Conservation (phyloP, 345 rosid genomes). For the Brassica juncea region DNA sequence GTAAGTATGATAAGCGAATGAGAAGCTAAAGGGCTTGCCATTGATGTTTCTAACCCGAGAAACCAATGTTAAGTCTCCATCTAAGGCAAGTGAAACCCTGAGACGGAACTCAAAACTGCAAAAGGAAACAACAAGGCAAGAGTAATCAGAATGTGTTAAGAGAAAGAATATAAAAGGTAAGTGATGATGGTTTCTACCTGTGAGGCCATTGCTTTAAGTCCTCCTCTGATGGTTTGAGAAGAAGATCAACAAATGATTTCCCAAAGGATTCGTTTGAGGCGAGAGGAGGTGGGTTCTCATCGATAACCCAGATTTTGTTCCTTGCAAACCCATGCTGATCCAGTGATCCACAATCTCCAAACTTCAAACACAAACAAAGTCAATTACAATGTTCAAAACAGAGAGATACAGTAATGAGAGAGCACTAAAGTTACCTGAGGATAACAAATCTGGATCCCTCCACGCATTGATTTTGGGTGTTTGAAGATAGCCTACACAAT, state of each 20-base stretch:
- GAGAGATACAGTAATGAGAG: neutral
- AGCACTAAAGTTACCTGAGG: conserved; percentile 63
- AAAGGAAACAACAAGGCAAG: neutral
- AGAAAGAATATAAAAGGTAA: neutral
- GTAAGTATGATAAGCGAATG: conserved; percentile 80
- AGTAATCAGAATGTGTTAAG: neutral
- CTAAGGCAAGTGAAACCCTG: conserved; percentile 61
- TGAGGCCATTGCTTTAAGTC: conserved; percentile 85
- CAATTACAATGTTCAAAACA: neutral
- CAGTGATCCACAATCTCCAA: conserved; percentile 69
- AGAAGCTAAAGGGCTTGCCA: conserved; percentile 79
- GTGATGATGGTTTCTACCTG: conserved; percentile 35
- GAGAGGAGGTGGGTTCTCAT: conserved; percentile 75
- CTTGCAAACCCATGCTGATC: conserved; percentile 93
- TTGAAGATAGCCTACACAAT: conserved; percentile 61
- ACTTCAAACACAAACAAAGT: conserved; percentile 42
- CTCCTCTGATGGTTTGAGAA: conserved; percentile 79
- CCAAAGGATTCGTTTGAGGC: conserved; percentile 51
- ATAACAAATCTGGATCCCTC: conserved; percentile 86
- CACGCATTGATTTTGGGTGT: conserved; percentile 80
- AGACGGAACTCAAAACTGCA: conserved; percentile 84
- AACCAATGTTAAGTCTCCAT: conserved; percentile 65
- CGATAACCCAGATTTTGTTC: conserved; percentile 74
- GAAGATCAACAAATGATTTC: conserved; percentile 66
- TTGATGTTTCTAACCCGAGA: conserved; percentile 78